These are phyloP conservation scores for Cenchrus fungigraminus DNA, from an alignment of 176 grass and related monocot species.

Conservation along the genomic window DNA sequence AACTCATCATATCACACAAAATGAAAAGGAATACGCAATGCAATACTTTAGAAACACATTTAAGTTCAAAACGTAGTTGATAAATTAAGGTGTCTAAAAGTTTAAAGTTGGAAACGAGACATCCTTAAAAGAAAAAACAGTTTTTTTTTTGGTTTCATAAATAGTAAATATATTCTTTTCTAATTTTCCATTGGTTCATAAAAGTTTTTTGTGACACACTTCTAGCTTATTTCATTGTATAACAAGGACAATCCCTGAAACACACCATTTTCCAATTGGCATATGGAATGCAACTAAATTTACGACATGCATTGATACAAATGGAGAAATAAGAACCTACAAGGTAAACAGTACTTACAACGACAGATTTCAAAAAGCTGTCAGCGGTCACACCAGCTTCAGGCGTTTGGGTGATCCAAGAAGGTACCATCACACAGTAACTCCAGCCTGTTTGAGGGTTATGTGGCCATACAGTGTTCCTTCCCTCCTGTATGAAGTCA, in stretches of 20 bases:
- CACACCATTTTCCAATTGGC: not conserved
- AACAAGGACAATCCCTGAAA: not conserved
- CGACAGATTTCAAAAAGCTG: constrained; percentile 88
- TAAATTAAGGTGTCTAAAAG: not conserved
- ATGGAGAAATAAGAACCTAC: constrained; percentile 25
- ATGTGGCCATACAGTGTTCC: constrained; percentile 93
- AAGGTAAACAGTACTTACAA: constrained; percentile 71
- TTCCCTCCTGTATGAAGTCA: constrained; percentile 71
- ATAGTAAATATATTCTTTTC: not conserved
- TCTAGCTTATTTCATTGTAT: constrained; percentile 11
- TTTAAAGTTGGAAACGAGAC: constrained; percentile 26
- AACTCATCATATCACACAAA: not conserved
- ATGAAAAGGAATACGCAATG: not conserved
- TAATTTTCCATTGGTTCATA: not conserved
- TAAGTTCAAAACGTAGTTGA: constrained; percentile 11
- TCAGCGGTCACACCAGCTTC: constrained; percentile 75
- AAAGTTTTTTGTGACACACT: constrained; percentile 23
- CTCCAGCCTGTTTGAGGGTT: constrained; percentile 96
- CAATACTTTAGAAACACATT: not conserved
- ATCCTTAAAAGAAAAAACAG: not conserved
- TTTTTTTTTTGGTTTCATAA: not conserved
- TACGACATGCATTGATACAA: not conserved
- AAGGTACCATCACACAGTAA: constrained; percentile 95
- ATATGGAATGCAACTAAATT: constrained; percentile 17
- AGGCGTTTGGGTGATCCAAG: constrained; percentile 80